phyloP scores from a whole-genome alignment of 768 basidiomycete species.

The Dentipellis sp. region DNA sequence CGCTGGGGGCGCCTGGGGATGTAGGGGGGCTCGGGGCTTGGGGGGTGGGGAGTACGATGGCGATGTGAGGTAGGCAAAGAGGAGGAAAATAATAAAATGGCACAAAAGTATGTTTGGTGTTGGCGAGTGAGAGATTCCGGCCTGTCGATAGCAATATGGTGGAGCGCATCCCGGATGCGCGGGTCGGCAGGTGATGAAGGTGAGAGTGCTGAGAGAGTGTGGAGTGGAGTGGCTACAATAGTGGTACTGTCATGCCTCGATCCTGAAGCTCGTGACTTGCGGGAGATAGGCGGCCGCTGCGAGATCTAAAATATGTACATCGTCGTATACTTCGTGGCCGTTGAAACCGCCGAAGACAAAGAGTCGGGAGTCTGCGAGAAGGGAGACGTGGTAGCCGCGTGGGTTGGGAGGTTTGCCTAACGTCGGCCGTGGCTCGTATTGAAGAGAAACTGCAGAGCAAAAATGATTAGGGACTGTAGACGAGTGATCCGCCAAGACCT shows the following conservation, averaged over 20 bases:
- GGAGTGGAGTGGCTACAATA: no score
- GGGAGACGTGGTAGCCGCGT: slow-evolving; percentile 79
- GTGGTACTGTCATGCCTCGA: slow-evolving; percentile 30
- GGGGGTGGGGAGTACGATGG: background rate
- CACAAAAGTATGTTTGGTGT: background rate
- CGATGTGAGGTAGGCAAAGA: background rate
- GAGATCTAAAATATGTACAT: slow-evolving; percentile 78
- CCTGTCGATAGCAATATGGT: no score
- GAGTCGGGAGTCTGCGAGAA: slow-evolving; percentile 76
- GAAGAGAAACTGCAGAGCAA: slow-evolving; percentile 55
- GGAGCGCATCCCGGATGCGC: background rate
- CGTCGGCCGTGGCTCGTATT: slow-evolving; percentile 68
- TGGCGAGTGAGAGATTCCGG: background rate
- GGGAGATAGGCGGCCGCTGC: slow-evolving; percentile 85
- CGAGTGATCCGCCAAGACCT: slow-evolving; percentile 26
- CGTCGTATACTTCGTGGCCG: slow-evolving; percentile 75
- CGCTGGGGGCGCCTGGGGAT: no score
- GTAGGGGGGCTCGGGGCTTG: background rate
- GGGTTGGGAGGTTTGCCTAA: slow-evolving; percentile 60
- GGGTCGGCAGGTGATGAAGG: background rate
- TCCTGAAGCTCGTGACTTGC: slow-evolving; percentile 51
- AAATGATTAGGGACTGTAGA: background rate
- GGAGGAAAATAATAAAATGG: background rate
- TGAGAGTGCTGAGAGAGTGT: no score
- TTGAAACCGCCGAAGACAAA: slow-evolving; percentile 88